phyloP scores from a whole-genome alignment of 78 protist genomes.

The Creolimax fragrantissima region DNA sequence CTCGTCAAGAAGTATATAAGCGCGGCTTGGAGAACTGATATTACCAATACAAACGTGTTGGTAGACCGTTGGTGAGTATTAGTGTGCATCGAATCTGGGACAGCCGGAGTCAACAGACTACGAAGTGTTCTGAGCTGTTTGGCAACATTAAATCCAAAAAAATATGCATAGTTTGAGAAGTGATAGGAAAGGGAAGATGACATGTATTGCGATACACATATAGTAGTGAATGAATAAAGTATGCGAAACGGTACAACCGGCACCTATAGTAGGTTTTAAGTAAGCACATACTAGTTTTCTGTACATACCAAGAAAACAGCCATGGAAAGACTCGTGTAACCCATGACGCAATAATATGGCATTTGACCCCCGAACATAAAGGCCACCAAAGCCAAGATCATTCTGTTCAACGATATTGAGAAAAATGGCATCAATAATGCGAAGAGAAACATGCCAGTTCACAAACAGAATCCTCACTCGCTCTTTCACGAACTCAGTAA shows the following conservation, averaged over 20 bases:
- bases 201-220: no score
- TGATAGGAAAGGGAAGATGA: no score
- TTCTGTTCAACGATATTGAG: not conserved
- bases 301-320: not conserved
- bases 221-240: no score
- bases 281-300: no score
- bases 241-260: no score
- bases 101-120: not conserved
- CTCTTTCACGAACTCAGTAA: not conserved
- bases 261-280: no score
- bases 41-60: not conserved
- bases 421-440: not conserved
- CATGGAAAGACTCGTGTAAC: not conserved
- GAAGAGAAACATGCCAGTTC: not conserved
- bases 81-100: not conserved
- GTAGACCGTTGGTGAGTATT: not conserved
- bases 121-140: not conserved
- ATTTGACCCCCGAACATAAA: not conserved
- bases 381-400: slow-evolving; percentile 4
- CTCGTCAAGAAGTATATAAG: not conserved
- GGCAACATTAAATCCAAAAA: no score
- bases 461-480: not conserved
- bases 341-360: not conserved
- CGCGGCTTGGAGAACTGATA: not conserved
- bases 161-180: no score